These are phyloP conservation scores for Schizochytrium sp. DNA, from an alignment of 108 stramenopile species.

Conservation along the genomic window DNA sequence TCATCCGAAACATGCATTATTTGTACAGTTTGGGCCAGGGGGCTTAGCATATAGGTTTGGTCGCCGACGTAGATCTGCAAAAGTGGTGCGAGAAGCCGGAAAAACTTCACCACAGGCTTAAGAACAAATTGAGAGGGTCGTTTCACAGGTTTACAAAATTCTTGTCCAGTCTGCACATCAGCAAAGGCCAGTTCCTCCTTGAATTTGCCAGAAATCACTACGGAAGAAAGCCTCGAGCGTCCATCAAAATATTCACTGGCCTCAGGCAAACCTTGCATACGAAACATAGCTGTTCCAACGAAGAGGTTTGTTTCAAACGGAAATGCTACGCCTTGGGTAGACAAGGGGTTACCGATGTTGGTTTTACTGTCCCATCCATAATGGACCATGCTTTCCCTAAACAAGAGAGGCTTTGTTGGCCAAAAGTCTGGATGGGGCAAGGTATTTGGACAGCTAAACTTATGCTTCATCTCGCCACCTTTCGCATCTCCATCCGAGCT, in stretches of 20 bases:
- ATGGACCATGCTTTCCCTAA: conserved; percentile 1
- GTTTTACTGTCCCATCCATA: conserved; percentile 38
- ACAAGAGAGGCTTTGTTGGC: conserved; percentile 34
- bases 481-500: background rate
- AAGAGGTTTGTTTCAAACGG: conserved; percentile 47
- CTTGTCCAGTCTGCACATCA: conserved; percentile 35
- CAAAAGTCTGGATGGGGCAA: conserved; percentile 1
- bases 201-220: conserved; percentile 17
- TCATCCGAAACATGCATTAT: conserved; percentile 7
- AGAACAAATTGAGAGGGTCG: background rate
- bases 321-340: background rate
- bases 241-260: conserved; percentile 51
- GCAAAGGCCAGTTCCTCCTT: conserved; percentile 14
- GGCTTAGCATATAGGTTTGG: conserved; percentile 32
- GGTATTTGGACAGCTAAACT: conserved; percentile 49
- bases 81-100: conserved; percentile 50
- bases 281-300: background rate
- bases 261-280: background rate
- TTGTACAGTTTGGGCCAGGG: conserved; percentile 18
- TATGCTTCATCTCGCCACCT: background rate
- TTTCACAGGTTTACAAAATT: conserved; percentile 48
- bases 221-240: background rate
- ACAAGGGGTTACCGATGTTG: conserved; percentile 1
- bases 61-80: conserved; percentile 25
- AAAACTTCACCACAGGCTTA: background rate